Evolutionary conservation across 2,329 filamentous ascomycete genomes (phyloP), one percentile per base, ranked within the genome.

Genomic region (Fusarium buharicum): DNA sequence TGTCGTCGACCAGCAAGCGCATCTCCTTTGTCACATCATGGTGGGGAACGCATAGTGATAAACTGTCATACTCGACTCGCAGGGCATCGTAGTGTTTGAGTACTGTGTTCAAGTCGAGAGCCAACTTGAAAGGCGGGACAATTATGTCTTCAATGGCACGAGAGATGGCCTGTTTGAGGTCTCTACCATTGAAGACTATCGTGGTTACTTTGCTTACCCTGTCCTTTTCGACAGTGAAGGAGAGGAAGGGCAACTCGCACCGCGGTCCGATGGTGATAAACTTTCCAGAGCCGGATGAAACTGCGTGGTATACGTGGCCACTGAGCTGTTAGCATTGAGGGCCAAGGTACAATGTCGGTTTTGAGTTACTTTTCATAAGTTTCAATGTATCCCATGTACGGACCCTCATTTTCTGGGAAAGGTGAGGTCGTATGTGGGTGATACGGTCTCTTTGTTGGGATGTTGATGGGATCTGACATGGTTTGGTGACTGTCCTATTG

Each of bases 101-200:
- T 4, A 74, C 34, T 4, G 67, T 64, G 33, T 55, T 36, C 12
- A 74, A 67, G 18, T 66, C 58, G 9, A 71, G 59, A 1, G 59
- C 54, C 30, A 64, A 38, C 8, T 57, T 46, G 7, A 52, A 48
- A 13, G 50, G 34, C 1, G 55, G 53, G 30, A 54, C 16, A 6
- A 46, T 9, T 3, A 30, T 33, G 7, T 61, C 47, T 5, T 51
- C 46, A 22, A 80, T 75, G 56, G 75, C 78, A 31, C 76, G 74
- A n/a, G 76, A 78, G 14, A 80, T 50, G 13, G 60, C 53, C 11
- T 55, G 74, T 39, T 77, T 74, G 47, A 81, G 73, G 16, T 74
- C 74, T 31, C 76, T 72, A 50, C 78, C 79, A n/a, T 50, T 55
- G 4, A 73, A 59, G 10, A 68, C 62, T 11, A 74, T 45, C 4